Evolutionary conservation across 1,139 yeast species (phyloP).

Genomic region (Dujonia santamariae): DNA sequence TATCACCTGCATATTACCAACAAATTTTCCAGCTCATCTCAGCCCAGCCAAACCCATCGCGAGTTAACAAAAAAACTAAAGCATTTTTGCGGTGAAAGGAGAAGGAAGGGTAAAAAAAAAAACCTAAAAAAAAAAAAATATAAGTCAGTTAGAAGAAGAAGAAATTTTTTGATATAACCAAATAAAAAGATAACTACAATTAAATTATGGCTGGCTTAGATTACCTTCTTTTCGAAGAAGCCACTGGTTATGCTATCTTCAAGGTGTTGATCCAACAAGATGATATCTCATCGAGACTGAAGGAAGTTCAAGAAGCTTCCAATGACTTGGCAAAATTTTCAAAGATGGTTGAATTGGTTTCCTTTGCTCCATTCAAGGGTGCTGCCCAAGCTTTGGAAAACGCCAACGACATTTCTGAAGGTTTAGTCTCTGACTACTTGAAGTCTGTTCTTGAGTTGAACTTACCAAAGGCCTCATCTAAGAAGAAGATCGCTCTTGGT

Average conservation of each 20-base stretch:
- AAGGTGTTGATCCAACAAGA: constrained; percentile 93
- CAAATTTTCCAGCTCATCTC: constrained; percentile 3
- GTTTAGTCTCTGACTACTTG: constrained; percentile 89
- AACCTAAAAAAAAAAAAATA: not conserved
- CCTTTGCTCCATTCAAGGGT: constrained; percentile 98
- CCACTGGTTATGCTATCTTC: constrained; percentile 97
- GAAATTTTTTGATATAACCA: not conserved
- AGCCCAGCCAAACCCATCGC: not conserved
- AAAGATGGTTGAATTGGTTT: constrained; percentile 87
- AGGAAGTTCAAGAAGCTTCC: constrained; percentile 92
- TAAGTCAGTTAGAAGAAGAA: not conserved
- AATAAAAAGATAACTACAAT: not conserved
- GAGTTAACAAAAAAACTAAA: not conserved
- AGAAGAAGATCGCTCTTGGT: constrained; percentile 69
- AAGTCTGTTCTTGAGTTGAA: constrained; percentile 86
- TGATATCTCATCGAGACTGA: constrained; percentile 84
- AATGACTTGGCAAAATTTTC: constrained; percentile 86
- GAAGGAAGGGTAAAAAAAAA: constrained; percentile 2
- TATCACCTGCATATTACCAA: not conserved
- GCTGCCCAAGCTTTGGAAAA: constrained; percentile 99
- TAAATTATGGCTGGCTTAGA: constrained; percentile 67
- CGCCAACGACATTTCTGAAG: constrained; percentile 97
- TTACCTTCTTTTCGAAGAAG: constrained; percentile 95
- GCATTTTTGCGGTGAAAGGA: too few relatives aligned
- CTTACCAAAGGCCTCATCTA: constrained; percentile 80